Evolutionary conservation across 1,284 basidiomycete genomes (phyloP).

Genomic region (Schizopora paradoxa): DNA sequence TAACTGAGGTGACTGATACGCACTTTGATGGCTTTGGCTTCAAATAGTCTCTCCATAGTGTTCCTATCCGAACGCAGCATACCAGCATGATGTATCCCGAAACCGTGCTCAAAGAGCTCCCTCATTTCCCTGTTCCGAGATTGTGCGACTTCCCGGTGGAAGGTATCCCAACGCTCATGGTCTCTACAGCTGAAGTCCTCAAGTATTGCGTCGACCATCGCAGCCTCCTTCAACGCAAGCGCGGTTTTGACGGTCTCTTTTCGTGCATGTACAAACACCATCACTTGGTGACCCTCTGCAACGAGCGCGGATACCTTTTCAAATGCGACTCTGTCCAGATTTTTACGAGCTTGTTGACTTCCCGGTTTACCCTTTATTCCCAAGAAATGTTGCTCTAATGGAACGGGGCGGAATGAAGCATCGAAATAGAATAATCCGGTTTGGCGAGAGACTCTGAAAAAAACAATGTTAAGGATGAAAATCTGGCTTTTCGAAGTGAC

Average conservation of each 20-base stretch:
- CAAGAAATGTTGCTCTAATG: slow-evolving; percentile 96
- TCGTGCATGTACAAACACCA: slow-evolving; percentile 99
- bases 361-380: slow-evolving; percentile 92
- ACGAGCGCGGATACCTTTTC: slow-evolving; percentile 87
- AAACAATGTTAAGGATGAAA: not conserved
- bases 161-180: slow-evolving; percentile 72
- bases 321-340: slow-evolving; percentile 87
- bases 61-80: slow-evolving; percentile 95
- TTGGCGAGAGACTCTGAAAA: slow-evolving; percentile 73
- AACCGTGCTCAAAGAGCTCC: slow-evolving; percentile 86
- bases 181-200: slow-evolving; percentile 80
- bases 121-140: slow-evolving; percentile 97
- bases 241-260: slow-evolving; percentile 98
- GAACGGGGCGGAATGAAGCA: slow-evolving; percentile 94
- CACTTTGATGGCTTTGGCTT: slow-evolving; percentile 87
- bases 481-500: not conserved
- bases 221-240: slow-evolving; percentile 78
- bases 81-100: slow-evolving; percentile 98
- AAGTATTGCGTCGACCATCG: slow-evolving; percentile 64
- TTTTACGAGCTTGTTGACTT: slow-evolving; percentile 70
- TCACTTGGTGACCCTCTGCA: slow-evolving; percentile 90
- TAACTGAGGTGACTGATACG: slow-evolving; percentile 5
- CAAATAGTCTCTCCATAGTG: slow-evolving; percentile 95
- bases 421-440: slow-evolving; percentile 99
- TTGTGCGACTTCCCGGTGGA: slow-evolving; percentile 72